Percentiles rank a stretch among this genome's conserved stretches.
Evolutionary conservation across 2,329 filamentous ascomycete species (phyloP).

Genomic region (Tolypocladium amazonense): DNA sequence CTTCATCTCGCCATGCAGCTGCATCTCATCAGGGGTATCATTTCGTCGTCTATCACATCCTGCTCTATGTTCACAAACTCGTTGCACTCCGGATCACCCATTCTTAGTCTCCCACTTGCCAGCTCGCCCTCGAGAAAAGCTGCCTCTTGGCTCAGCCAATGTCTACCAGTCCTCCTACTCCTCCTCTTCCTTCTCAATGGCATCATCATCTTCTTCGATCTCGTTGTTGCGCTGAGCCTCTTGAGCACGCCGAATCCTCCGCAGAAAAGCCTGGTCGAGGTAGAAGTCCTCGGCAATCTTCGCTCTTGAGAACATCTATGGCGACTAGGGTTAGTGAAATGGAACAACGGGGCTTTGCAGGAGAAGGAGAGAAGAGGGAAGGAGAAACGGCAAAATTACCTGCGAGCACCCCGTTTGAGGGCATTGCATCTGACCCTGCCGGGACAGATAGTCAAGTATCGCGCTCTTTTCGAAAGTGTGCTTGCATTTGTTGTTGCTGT

Average conservation of each 20-base stretch:
- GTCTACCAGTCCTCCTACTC: neutral
- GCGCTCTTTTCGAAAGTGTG: constrained; percentile 62
- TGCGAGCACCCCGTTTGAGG: constrained; percentile 54
- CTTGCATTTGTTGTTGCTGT: constrained; percentile 55
- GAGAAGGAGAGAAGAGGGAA: neutral
- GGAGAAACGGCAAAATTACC: constrained; percentile 24
- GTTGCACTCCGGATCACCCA: neutral
- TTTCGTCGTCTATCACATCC: neutral
- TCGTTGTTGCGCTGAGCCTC: constrained; percentile 33
- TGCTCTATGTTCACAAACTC: neutral
- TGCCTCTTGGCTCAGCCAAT: constrained; percentile 14
- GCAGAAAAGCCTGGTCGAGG: constrained; percentile 43
- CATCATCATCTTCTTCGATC: constrained; percentile 25
- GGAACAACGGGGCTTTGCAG: neutral
- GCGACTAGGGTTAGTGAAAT: neutral
- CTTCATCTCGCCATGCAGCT: neutral
- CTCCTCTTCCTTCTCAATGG: constrained; percentile 8
- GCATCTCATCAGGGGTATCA: constrained; percentile 4
- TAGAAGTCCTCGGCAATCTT: constrained; percentile 37
- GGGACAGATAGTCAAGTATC: constrained; percentile 46
- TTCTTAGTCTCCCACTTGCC: constrained; percentile 11
- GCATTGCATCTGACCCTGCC: constrained; percentile 37
- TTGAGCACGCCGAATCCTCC: constrained; percentile 45
- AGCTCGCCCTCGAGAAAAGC: constrained; percentile 8
- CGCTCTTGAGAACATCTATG: constrained; percentile 33